Conservation (phyloP, 306 rosid genomes). For the Crotalaria pallida region DNA sequence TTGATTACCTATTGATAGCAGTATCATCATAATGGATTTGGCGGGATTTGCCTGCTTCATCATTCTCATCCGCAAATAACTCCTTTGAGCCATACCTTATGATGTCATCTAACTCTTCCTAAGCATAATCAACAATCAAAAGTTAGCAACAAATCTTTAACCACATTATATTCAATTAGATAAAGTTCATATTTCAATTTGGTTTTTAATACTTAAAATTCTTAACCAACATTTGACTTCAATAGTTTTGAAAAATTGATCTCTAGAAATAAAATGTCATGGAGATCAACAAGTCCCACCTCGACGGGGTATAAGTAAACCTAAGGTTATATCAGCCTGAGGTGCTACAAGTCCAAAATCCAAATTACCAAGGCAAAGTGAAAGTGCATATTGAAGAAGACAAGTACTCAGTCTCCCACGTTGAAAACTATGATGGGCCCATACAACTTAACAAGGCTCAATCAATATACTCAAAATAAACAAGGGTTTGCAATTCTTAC, state of each 20-base stretch:
- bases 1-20: constrained; percentile 78
- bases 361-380: no score
- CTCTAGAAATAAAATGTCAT: not conserved
- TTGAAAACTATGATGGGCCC: no score
- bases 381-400: no score
- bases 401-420: no score
- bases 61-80: constrained; percentile 94
- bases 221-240: not conserved
- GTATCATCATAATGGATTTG: constrained; percentile 97
- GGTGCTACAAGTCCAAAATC: no score
- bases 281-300: no score
- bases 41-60: constrained; percentile 89
- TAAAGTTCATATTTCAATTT: not conserved
- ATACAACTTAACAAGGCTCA: not conserved
- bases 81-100: constrained; percentile 95
- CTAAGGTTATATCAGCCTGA: no score
- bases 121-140: constrained; percentile 18
- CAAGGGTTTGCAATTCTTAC: not conserved
- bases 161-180: not conserved
- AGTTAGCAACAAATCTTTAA: constrained; percentile 27
- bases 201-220: not conserved
- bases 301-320: no score
- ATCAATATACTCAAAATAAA: constrained; percentile 4
- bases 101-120: constrained; percentile 99
- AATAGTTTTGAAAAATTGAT: constrained; percentile 6